Base-by-base conservation (phyloP, 176 grass and related monocot genomes). In the Tuctoria greenei region DNA sequence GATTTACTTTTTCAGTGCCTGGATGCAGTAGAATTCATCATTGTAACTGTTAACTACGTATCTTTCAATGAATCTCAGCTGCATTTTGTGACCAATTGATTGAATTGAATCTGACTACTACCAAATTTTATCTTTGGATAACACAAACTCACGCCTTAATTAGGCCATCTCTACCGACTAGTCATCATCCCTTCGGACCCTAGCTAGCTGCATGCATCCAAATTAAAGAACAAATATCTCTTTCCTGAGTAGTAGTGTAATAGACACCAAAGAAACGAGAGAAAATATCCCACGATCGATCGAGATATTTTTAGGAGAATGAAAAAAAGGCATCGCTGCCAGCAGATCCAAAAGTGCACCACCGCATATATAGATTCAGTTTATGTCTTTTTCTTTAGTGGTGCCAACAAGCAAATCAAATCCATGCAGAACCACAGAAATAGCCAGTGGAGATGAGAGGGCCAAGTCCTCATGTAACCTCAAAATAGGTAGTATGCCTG, bases 181-280 rank as follows among this genome's bases (percentile, higher is more conserved):
- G n/a, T n/a, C n/a, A n/a, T 31, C 31, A 31, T 6, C 23, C 67
- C 34, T 66, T 39, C 18, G 71, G 36, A 57, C 13, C 36, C 59
- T 64, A 65, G 24, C 45, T 31, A n/a, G n/a, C n/a, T n/a, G n/a
- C n/a, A n/a, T n/a, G 64, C 47, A 44, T 64, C 42, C 10, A 21
- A 41, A n/a, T n/a, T n/a, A n/a, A 61, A 25, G 5, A 62, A 75
- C 54, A 69, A 86, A 86, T 80, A 86, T 81, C 77, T 81, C 12
- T 20, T 78, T 66, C 14, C 24, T 70, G 0, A n/a, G 15, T 49
- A 65, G 77, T 67, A n/a, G n/a, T n/a, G n/a, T n/a, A n/a, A n/a
- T n/a, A n/a, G 51, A 60, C 7, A 37, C 14, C 3, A 41, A 58
- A 55, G 51, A 54, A 5, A 51, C 0, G 17, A 51, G 18, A 49